A percentile compares a stretch with the other conserved stretches of the same genome.
Evolutionary conservation across 1,284 basidiomycete genomes (phyloP).

Genomic region (Acaromyces ingoldii): DNA sequence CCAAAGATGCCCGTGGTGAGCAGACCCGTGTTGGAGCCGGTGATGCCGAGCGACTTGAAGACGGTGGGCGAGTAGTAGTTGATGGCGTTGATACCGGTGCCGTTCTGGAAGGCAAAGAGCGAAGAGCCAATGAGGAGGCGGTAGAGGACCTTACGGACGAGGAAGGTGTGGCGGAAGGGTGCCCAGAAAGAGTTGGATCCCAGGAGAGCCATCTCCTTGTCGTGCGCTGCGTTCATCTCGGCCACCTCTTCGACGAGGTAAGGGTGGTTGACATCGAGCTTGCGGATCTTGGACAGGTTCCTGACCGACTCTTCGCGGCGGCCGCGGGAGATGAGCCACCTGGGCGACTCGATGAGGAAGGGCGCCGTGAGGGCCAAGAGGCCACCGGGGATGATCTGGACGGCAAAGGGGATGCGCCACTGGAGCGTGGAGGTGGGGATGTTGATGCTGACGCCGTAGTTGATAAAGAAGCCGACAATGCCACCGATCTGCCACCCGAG

Average conservation of each 20-base stretch:
- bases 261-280: conserved; percentile 36
- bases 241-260: conserved; percentile 26
- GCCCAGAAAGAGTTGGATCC: conserved; percentile 20
- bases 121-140: conserved; percentile 30
- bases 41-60: conserved; percentile 57
- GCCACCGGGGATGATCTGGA: conserved; percentile 59
- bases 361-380: conserved; percentile 49
- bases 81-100: conserved; percentile 43
- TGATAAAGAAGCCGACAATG: conserved; percentile 19
- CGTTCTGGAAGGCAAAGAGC: conserved; percentile 49
- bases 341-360: conserved; percentile 60
- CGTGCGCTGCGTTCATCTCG: conserved; percentile 14
- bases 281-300: conserved; percentile 34
- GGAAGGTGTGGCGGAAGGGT: conserved; percentile 27
- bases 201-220: conserved; percentile 4
- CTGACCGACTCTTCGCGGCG: conserved; percentile 36
- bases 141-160: conserved; percentile 18
- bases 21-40: conserved; percentile 57
- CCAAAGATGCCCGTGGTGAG: conserved; percentile 78
- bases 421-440: conserved; percentile 50
- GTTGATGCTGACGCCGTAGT: conserved; percentile 55
- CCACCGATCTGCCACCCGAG: conserved; percentile 53
- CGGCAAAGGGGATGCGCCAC: conserved; percentile 58
- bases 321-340: conserved; percentile 62
- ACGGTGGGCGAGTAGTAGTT: conserved; percentile 64